These are phyloP conservation scores for Rhizophagus sp. DNA, from an alignment of 192 early-diverging fungal genomes.

Conservation along the genomic window DNA sequence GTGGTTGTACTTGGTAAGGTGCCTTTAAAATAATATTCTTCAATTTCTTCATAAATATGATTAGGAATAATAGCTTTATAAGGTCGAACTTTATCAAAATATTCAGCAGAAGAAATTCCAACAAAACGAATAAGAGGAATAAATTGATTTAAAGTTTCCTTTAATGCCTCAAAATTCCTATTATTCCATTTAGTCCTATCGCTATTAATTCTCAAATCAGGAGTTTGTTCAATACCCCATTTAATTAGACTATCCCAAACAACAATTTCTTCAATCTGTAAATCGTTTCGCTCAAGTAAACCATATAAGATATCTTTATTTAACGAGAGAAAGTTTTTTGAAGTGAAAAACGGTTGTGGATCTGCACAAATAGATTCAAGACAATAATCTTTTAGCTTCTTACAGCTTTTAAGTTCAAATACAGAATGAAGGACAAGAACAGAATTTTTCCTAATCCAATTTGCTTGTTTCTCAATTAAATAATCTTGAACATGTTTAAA, in stretches of 20 bases:
- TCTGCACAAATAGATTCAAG: slow-evolving; percentile 18
- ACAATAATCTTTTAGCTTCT: slow-evolving; percentile 5
- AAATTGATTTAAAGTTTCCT: background rate
- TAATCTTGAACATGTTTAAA: too few species aligned
- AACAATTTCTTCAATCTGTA: slow-evolving; percentile 5
- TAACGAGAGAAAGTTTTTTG: background rate
- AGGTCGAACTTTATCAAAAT: background rate
- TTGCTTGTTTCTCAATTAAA: background rate
- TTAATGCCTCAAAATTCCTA: background rate
- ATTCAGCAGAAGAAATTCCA: background rate
- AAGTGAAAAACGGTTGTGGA: background rate
- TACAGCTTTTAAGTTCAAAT: background rate
- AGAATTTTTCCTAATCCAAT: background rate
- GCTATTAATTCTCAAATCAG: background rate
- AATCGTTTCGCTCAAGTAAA: too few species aligned
- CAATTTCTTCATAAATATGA: background rate
- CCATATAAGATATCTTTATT: too few species aligned
- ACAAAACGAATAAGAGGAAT: slow-evolving; percentile 15
- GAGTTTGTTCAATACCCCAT: background rate
- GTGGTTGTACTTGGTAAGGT: too few species aligned
- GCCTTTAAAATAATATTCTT: background rate
- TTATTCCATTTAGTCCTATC: slow-evolving; percentile 11
- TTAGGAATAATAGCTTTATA: background rate
- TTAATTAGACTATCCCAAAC: slow-evolving; percentile 19
- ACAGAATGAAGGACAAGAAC: slow-evolving; percentile 11